Evolutionary conservation across 257 asterid genomes (phyloP).

Genomic region (Ocimum tenuiflorum): DNA sequence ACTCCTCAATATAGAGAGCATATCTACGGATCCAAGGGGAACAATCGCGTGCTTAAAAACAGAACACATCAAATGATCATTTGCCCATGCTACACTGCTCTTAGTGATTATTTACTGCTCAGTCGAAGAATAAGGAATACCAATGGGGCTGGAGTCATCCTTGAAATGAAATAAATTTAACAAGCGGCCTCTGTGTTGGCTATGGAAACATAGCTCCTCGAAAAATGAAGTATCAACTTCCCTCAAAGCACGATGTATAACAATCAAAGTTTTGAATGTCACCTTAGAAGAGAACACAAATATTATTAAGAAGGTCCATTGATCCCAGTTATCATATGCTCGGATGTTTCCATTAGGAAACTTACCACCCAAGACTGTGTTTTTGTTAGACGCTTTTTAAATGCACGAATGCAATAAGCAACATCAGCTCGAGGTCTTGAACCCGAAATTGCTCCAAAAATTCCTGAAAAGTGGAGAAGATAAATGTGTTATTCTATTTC

Average conservation of each 20-base stretch:
- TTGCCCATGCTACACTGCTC: background rate
- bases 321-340: no score
- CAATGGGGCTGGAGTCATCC: constrained; percentile 63
- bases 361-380: constrained; percentile 73
- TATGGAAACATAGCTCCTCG: constrained; percentile 52
- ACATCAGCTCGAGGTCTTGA: constrained; percentile 79
- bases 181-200: constrained; percentile 42
- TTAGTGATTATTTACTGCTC: background rate
- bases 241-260: constrained; percentile 73
- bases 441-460: constrained; percentile 59
- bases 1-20: constrained; percentile 69
- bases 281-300: constrained; percentile 39
- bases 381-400: constrained; percentile 62
- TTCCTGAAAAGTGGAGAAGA: constrained; percentile 33
- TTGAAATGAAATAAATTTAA: constrained; percentile 59
- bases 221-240: constrained; percentile 68
- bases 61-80: constrained; percentile 18
- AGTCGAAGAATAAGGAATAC: constrained; percentile 30
- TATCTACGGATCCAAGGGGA: constrained; percentile 68
- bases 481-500: background rate
- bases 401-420: constrained; percentile 57
- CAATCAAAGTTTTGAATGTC: constrained; percentile 67
- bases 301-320: background rate
- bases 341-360: background rate
- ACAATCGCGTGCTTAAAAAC: constrained; percentile 59